These are phyloP conservation scores for Sporisorium scitamineum DNA, from an alignment of 1,284 basidiomycete genomes.

Conservation along the genomic window DNA sequence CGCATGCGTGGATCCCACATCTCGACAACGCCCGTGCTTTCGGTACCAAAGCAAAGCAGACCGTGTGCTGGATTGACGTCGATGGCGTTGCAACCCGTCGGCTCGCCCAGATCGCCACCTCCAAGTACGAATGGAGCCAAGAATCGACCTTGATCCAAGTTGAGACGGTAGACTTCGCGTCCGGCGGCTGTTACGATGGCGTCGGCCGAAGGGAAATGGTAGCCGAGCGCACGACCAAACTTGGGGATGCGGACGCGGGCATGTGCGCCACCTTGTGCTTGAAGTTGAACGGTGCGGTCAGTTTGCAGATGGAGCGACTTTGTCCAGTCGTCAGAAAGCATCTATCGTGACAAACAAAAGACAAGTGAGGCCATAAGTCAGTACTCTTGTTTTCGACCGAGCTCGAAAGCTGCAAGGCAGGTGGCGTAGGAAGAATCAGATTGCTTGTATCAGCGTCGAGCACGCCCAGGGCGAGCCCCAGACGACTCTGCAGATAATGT, in stretches of 20 bases:
- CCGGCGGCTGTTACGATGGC: conserved; percentile 82
- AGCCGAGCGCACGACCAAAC: conserved; percentile 90
- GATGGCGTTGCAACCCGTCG: conserved; percentile 86
- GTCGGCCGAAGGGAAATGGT: conserved; percentile 86
- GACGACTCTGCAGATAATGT: conserved; percentile 57
- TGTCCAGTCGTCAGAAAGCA: conserved; percentile 98
- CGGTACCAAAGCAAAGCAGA: conserved; percentile 87
- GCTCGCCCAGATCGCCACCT: conserved; percentile 70
- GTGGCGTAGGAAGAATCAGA: conserved; percentile 28
- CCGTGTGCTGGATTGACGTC: conserved; percentile 96
- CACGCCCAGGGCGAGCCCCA: conserved; percentile 12
- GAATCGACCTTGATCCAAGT: conserved; percentile 94
- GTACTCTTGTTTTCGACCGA: background rate
- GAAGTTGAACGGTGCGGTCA: conserved; percentile 92
- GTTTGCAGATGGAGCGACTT: conserved; percentile 97
- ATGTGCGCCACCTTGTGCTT: conserved; percentile 92
- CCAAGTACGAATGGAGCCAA: conserved; percentile 69
- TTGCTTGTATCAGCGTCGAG: conserved; percentile 50
- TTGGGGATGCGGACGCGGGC: conserved; percentile 92
- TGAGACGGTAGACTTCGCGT: conserved; percentile 89
- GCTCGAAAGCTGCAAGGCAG: background rate
- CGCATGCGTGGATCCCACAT: conserved; percentile 95
- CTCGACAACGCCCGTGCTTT: conserved; percentile 83
- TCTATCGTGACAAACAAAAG: conserved; percentile 73
- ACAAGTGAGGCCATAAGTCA: background rate